These are phyloP conservation scores for Ensete glaucum DNA, from an alignment of 176 grass and related monocot genomes.

Conservation along the genomic window DNA sequence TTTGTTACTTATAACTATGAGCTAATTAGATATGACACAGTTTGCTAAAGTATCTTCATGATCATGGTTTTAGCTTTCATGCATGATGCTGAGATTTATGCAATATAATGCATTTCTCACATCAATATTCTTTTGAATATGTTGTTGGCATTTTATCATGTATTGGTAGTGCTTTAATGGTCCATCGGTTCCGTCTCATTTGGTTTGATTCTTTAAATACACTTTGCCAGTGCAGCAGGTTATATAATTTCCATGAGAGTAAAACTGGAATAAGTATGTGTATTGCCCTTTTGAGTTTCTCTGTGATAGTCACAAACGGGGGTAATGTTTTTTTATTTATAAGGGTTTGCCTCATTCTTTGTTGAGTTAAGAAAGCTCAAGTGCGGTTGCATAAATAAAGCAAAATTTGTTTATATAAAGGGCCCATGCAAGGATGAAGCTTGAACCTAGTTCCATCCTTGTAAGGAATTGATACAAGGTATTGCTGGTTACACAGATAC, in stretches of 20 bases:
- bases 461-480: background rate
- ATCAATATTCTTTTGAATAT: background rate
- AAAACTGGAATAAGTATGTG: background rate
- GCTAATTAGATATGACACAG: background rate
- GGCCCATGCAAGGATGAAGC: too few species aligned
- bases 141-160: background rate
- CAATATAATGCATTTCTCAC: background rate
- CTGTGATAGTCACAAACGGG: background rate
- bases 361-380: too few species aligned
- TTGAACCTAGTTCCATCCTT: background rate
- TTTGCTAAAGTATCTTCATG: background rate
- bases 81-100: background rate
- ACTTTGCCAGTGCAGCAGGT: background rate
- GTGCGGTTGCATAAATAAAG: background rate
- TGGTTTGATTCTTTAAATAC: background rate
- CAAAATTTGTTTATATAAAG: too few species aligned
- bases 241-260: background rate
- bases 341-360: background rate
- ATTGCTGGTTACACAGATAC: background rate
- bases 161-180: background rate
- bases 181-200: background rate
- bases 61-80: too few species aligned
- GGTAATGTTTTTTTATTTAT: background rate
- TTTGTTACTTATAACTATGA: background rate
- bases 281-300: background rate